Conservation (phyloP, 1,284 basidiomycete species). For the Laetiporus sulphureus region DNA sequence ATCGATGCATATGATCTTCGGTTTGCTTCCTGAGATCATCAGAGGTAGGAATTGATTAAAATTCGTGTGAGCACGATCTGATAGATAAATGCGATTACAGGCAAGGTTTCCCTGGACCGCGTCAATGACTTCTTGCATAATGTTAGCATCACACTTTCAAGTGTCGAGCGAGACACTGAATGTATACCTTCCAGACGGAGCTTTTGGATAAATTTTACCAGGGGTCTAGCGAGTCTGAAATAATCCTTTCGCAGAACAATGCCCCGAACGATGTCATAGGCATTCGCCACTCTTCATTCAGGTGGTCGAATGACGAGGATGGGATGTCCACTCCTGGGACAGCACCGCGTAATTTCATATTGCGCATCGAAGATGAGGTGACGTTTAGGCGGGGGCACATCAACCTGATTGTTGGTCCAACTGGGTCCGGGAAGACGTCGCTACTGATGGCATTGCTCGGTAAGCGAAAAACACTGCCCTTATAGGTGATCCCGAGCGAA, state of each 20-base stretch:
- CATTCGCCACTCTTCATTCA: slow-evolving; percentile 32
- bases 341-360: slow-evolving; percentile 33
- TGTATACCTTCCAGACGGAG: slow-evolving; percentile 31
- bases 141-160: slow-evolving; percentile 23
- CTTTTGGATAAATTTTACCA: slow-evolving; percentile 39
- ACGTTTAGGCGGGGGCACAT: slow-evolving; percentile 49
- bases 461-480: too few relatives aligned
- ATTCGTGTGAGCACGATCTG: slow-evolving; percentile 16
- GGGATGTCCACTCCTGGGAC: slow-evolving; percentile 12
- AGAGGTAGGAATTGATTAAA: slow-evolving; percentile 22
- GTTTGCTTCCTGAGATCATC: slow-evolving; percentile 26
- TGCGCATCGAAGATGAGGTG: slow-evolving; percentile 43
- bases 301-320: slow-evolving; percentile 26
- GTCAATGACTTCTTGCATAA: slow-evolving; percentile 39
- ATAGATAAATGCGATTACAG: slow-evolving; percentile 19
- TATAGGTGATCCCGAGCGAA: slow-evolving; percentile 7
- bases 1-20: slow-evolving; percentile 27
- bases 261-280: slow-evolving; percentile 23
- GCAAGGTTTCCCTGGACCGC: slow-evolving; percentile 46
- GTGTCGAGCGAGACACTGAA: background rate
- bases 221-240: background rate
- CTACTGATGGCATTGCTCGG: slow-evolving; percentile 48
- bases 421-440: slow-evolving; percentile 43
- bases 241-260: background rate
- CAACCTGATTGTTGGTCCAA: slow-evolving; percentile 58